Evolutionary conservation across 1,139 yeast species (phyloP).

Genomic region (Geotrichum citri-aurantii): DNA sequence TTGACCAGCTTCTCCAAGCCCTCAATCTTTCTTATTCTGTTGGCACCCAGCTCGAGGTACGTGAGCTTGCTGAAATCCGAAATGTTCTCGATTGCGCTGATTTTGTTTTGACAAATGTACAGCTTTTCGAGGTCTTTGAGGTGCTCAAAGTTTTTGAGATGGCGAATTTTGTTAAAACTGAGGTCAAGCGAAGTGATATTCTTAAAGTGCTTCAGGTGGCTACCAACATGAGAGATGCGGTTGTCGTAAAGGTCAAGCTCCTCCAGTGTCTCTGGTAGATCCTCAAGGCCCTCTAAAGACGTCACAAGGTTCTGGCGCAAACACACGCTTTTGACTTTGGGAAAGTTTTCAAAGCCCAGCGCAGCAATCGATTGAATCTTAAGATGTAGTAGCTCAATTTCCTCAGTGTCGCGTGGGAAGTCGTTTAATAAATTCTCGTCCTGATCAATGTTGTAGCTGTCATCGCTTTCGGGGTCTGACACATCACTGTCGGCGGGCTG

Average conservation of each 20-base stretch:
- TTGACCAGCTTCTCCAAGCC: conserved; percentile 48
- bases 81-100: conserved; percentile 64
- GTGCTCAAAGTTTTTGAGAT: conserved; percentile 71
- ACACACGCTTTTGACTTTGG: conserved; percentile 41
- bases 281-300: conserved; percentile 64
- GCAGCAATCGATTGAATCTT: conserved; percentile 66
- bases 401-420: conserved; percentile 55
- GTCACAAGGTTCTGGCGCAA: conserved; percentile 81
- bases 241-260: conserved; percentile 91
- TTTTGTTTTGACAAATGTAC: conserved; percentile 85
- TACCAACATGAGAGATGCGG: conserved; percentile 69
- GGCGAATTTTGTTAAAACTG: conserved; percentile 85
- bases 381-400: conserved; percentile 71
- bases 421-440: conserved; percentile 41
- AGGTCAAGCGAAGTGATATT: conserved; percentile 65
- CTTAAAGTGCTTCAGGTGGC: conserved; percentile 54
- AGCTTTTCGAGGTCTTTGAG: conserved; percentile 59
- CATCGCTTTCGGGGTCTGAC: conserved; percentile 14
- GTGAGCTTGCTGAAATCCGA: conserved; percentile 52
- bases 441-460: conserved; percentile 15
- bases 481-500: conserved; percentile 9
- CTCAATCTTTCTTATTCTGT: conserved; percentile 60
- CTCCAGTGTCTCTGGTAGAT: conserved; percentile 52
- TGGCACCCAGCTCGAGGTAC: conserved; percentile 89
- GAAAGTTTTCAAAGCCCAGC: conserved; percentile 43